Evolutionary conservation across 2,329 filamentous ascomycete species (phyloP), one percentile per base, ranked within the genome.

Genomic region (Apiospora sp.): DNA sequence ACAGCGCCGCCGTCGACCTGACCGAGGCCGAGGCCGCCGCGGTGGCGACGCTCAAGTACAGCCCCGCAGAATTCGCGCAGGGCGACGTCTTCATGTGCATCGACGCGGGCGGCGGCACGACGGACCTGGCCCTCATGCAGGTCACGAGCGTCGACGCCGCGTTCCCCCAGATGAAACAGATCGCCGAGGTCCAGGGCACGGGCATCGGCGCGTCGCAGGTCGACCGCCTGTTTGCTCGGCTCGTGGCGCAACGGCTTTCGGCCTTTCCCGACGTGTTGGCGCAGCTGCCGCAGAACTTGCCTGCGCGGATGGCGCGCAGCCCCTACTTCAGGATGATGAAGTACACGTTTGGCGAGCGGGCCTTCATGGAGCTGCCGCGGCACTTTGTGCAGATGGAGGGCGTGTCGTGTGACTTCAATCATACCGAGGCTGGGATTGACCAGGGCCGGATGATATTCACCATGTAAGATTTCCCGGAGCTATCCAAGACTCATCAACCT

Each of bases 1-100:
- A 87, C 74, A 78, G 75, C 1, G 84, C 84, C 2, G 78, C 80
- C 0, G 80, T 87, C 19, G 85, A 86, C 68, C 78, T 87, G 64
- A 87, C 85, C 6, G 86, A 87, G 74, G 84, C 86, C 2, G 85
- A 87, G 74, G 85, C 85, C 0, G 85, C 85, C 2, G 84, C 86
- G 0, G 84, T 87, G 8, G 84, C 84, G 0, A 86, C 84, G 0
- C 80, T 86, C 72, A 86, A 86, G 76, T 82, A 82, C 22, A 82
- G 82, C 13, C 77, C 84, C 4, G 76, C 86, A 37, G 75, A 71
- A 34, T 85, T 86, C 71, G 71, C 76, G 12, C 72, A 76, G 30
- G 83, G 81, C 37, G 82, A 82, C 54, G 78, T 86, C 7, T 86
- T 87, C 70, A 74, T 87, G 4, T 82, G 83, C 0, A 82, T 86